Conservation (phyloP, 805 yeast species). For the Monosporozyma solicola region DNA sequence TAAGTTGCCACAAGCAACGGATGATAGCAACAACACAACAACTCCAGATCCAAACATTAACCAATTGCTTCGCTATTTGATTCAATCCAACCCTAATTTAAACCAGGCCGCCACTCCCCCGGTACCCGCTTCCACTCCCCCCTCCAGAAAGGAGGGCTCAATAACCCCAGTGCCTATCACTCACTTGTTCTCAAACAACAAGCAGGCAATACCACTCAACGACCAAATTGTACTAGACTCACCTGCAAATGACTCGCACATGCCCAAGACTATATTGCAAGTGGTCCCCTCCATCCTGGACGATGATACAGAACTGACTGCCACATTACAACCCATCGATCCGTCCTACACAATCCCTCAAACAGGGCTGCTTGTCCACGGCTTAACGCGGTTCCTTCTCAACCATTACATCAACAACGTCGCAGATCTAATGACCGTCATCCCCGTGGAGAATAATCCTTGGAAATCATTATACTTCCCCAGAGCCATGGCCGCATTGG, state of each 20-base stretch:
- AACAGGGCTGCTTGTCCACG: slow-evolving; percentile 54
- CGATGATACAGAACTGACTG: slow-evolving; percentile 9
- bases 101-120: neutral
- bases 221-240: slow-evolving; percentile 7
- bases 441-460: slow-evolving; percentile 59
- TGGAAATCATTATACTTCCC: slow-evolving; percentile 87
- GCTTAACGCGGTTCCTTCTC: slow-evolving; percentile 62
- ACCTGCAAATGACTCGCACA: slow-evolving; percentile 9
- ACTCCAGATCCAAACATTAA: neutral
- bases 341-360: slow-evolving; percentile 40
- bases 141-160: too few species aligned
- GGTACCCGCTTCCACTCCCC: neutral
- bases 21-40: neutral
- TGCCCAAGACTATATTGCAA: slow-evolving; percentile 20
- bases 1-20: neutral
- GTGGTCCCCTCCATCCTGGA: slow-evolving; percentile 14
- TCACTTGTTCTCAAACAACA: neutral
- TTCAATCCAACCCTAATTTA: neutral
- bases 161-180: neutral
- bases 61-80: slow-evolving; percentile 1
- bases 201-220: neutral
- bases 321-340: slow-evolving; percentile 5
- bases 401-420: slow-evolving; percentile 67
- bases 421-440: slow-evolving; percentile 70
- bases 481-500: slow-evolving; percentile 70